Evolutionary conservation across 1,284 basidiomycete species (phyloP), one percentile per base, ranked within the genome.

Genomic region (Puccinia horiana): DNA sequence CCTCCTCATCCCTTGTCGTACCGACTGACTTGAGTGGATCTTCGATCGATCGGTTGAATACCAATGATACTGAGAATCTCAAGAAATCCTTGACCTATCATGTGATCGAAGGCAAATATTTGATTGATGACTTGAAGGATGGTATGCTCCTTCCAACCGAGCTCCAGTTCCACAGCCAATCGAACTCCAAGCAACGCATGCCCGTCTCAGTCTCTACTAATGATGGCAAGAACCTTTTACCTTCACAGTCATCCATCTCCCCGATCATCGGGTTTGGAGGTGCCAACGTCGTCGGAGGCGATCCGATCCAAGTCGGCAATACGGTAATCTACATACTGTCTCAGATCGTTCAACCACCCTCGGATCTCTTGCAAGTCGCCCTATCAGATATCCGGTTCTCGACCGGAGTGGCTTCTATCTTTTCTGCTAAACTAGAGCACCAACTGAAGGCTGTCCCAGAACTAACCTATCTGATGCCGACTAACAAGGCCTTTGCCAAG

Each of bases 311-410:
- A 83, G 89, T 92, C 81, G 91, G 93, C 83, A 92, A 93, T 81
- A 92, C 92, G 9, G 86, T 96, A 83, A 92, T 99, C 83, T 99
- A 99, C 88, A 92, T 98, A 84, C 88, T 98, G 65, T 93, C 94
- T 0, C 90, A 92, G 47, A 91, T 95, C 0, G 89, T 98, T 32
- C 89, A 91, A 9, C 93, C 94, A 20, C 97, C 97, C 0, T 88
- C 90, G 0, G 93, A 96, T 86, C 90, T 92, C 20, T 88, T 98
- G 52, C 91, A 93, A 85, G 93, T 93, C 1, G 92, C 94, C 4
- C 89, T 97, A 14, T 93, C 95, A 0, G 90, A 90, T 76, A 89
- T 97, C 4, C 91, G 94, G 54, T 90, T 95, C 29, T 96, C 95
- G 0, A 92, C 92, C 0, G 99, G 96, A 88, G 90, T 98, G 58